phyloP scores from a whole-genome alignment of 345 rosid genomes.

The Physaria fendleri region DNA sequence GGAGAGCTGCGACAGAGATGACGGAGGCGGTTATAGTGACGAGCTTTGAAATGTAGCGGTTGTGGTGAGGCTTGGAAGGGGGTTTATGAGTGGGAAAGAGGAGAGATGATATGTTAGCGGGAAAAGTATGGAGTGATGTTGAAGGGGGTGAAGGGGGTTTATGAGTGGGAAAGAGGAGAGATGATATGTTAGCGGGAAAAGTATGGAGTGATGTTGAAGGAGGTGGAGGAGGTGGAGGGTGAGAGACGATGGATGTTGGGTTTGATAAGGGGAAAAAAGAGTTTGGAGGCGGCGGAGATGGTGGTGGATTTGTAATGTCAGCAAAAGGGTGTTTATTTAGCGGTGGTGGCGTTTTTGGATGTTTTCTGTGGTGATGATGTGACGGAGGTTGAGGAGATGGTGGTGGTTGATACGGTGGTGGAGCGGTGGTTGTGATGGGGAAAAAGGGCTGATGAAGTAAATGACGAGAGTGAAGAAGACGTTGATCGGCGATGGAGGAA shows the following conservation, averaged over 20 bases:
- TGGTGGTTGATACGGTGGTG: constrained; percentile 38
- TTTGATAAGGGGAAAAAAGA: constrained; percentile 45
- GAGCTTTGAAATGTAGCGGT: constrained; percentile 28
- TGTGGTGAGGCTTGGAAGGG: constrained; percentile 22
- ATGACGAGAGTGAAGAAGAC: constrained; percentile 32
- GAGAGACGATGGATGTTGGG: constrained; percentile 21
- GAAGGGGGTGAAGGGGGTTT: constrained; percentile 19
- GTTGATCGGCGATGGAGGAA: constrained; percentile 24
- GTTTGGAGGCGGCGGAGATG: constrained; percentile 24
- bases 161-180: constrained; percentile 57
- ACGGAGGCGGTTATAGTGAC: constrained; percentile 49
- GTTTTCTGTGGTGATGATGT: constrained; percentile 29
- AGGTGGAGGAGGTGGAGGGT: constrained; percentile 34
- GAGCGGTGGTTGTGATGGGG: constrained; percentile 29
- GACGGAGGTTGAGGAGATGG: constrained; percentile 29
- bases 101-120: constrained; percentile 85
- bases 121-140: constrained; percentile 58
- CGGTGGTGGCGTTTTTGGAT: constrained; percentile 13
- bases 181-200: constrained; percentile 90
- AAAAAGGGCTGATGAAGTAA: constrained; percentile 77
- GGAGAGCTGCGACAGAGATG: constrained; percentile 45
- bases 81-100: constrained; percentile 48
- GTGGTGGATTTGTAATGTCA: constrained; percentile 24
- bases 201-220: constrained; percentile 47
- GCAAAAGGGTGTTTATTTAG: constrained; percentile 51